Percentiles rank a stretch among this genome's conserved stretches.
Conservation (phyloP, 148 eudicot species). For the Rheum nobile region DNA sequence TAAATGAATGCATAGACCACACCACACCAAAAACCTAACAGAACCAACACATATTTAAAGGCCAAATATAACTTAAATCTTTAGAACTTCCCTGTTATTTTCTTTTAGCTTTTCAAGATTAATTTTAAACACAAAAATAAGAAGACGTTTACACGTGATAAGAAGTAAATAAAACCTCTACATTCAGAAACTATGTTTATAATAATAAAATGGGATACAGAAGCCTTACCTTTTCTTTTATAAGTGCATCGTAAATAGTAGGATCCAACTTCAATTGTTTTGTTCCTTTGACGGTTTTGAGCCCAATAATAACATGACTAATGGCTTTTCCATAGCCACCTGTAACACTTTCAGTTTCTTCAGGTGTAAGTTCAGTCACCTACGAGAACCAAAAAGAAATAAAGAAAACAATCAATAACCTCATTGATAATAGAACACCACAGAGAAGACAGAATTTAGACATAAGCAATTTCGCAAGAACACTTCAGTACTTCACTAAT, state of each 20-base stretch:
- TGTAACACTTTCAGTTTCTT: slow-evolving; percentile 92
- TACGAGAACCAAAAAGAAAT: slow-evolving; percentile 13
- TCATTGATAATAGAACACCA: background rate
- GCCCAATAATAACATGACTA: slow-evolving; percentile 88
- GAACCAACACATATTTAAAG: background rate
- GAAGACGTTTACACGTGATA: background rate
- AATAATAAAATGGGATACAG: background rate
- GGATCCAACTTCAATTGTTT: slow-evolving; percentile 95
- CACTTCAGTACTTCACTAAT: background rate
- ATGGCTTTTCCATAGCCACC: slow-evolving; percentile 98
- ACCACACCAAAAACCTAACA: background rate
- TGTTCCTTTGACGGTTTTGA: slow-evolving; percentile 95
- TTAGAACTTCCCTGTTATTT: background rate
- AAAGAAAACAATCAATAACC: background rate
- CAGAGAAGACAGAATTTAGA: background rate
- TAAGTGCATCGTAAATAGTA: slow-evolving; percentile 90
- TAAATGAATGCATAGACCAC: background rate
- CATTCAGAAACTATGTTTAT: background rate
- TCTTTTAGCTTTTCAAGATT: background rate
- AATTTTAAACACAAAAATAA: background rate
- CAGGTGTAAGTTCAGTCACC: slow-evolving; percentile 99
- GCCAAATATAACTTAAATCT: background rate
- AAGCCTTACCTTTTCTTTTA: slow-evolving; percentile 75
- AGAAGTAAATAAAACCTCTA: background rate
- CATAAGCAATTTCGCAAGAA: background rate